These are phyloP conservation scores for Cyclotella cryptica DNA, from an alignment of 108 stramenopile species.

Conservation along the genomic window DNA sequence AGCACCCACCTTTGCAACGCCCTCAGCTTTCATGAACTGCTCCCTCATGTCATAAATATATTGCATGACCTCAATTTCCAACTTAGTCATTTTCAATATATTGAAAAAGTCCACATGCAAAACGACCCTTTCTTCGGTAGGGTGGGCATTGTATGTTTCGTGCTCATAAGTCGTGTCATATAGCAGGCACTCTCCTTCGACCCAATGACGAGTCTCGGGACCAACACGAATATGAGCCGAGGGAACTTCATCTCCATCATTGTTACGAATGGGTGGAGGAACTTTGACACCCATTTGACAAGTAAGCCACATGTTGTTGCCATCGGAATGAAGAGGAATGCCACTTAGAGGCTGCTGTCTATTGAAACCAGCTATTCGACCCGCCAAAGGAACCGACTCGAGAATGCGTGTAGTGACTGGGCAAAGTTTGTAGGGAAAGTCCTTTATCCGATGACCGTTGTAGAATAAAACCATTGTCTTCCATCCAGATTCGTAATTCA, in stretches of 20 bases:
- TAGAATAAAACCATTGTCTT: constrained; percentile 85
- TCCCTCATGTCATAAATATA: constrained; percentile 88
- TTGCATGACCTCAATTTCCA: constrained; percentile 83
- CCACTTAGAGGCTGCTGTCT: constrained; percentile 79
- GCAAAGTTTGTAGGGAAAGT: constrained; percentile 88
- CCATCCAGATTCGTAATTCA: constrained; percentile 91
- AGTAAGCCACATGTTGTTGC: constrained; percentile 93
- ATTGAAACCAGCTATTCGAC: constrained; percentile 89
- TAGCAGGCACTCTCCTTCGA: constrained; percentile 71
- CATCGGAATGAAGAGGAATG: constrained; percentile 84
- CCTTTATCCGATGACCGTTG: constrained; percentile 86
- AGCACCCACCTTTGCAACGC: constrained; percentile 85
- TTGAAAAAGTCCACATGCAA: constrained; percentile 93
- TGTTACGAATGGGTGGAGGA: constrained; percentile 44
- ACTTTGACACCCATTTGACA: constrained; percentile 84
- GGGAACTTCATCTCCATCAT: constrained; percentile 26
- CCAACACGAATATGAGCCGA: constrained; percentile 81
- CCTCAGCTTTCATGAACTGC: constrained; percentile 89
- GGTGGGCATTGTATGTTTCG: constrained; percentile 79
- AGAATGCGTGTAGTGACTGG: constrained; percentile 82
- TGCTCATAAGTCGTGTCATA: constrained; percentile 92
- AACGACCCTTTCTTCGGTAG: constrained; percentile 81
- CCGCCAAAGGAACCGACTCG: constrained; percentile 83
- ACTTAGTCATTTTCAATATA: constrained; percentile 71
- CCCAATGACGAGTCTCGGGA: constrained; percentile 73